Evolutionary conservation across 2,329 filamentous ascomycete genomes (phyloP).

Genomic region (Colletotrichum destructivum): DNA sequence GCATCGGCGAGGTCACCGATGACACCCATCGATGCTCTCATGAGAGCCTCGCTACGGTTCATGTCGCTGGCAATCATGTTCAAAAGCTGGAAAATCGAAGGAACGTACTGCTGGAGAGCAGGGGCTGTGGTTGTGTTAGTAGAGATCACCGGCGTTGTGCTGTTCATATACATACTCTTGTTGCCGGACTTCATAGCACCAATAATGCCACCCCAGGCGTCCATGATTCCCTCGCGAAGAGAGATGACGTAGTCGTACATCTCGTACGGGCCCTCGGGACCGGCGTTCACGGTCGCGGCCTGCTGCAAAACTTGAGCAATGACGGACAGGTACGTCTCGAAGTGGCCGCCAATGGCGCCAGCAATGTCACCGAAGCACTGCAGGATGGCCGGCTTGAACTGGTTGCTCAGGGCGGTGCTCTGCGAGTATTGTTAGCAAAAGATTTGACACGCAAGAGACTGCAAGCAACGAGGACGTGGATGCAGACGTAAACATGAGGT

Average conservation of each 20-base stretch:
- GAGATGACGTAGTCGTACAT: slow-evolving; percentile 98
- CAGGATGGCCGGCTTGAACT: slow-evolving; percentile 97
- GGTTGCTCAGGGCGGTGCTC: slow-evolving; percentile 90
- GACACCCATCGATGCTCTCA: slow-evolving; percentile 96
- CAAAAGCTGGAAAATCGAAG: slow-evolving; percentile 89
- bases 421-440: slow-evolving; percentile 58
- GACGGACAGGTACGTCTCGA: slow-evolving; percentile 92
- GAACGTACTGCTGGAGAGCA: slow-evolving; percentile 82
- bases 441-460: not conserved
- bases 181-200: slow-evolving; percentile 89
- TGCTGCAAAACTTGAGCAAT: slow-evolving; percentile 96
- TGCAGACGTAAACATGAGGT: slow-evolving; percentile 32
- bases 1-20: slow-evolving; percentile 96
- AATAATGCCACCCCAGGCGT: slow-evolving; percentile 98
- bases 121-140: slow-evolving; percentile 67
- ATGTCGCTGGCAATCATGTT: slow-evolving; percentile 84
- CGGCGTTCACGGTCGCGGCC: slow-evolving; percentile 85
- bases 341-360: slow-evolving; percentile 90
- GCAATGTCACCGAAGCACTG: slow-evolving; percentile 99
- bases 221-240: slow-evolving; percentile 97
- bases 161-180: slow-evolving; percentile 73
- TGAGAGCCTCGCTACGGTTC: slow-evolving; percentile 91
- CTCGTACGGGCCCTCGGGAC: slow-evolving; percentile 87
- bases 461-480: slow-evolving; percentile 8
- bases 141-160: not conserved